Base-by-base conservation (phyloP, 371 early-diverging fungal species). In the Encephalitozoon romaleae region DNA sequence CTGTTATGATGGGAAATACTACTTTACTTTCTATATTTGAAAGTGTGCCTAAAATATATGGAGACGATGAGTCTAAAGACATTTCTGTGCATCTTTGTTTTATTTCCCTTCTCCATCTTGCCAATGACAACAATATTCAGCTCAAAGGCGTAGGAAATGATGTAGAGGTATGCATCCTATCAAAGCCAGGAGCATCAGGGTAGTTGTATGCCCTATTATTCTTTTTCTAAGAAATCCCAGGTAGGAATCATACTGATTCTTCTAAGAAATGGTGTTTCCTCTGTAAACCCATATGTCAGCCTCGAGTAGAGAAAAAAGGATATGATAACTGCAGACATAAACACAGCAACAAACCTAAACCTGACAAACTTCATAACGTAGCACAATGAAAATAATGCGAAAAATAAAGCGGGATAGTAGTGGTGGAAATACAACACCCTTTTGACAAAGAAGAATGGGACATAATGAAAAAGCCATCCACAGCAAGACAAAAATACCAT, bases 351-450 rank as follows among this genome's bases (percentile, higher is more conserved):
- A 49, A 38, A 53, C 6, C 43, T 59, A 11, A 69, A 26, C 23
- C 18, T 25, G 0, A 67, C 18, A 8, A 66, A 34, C 38, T 59
- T 70, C 25, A 67, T 25, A 9, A 72, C 42, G 25, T 72, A 67
- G 43, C 71, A 63, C 25, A 79, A 4, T 34, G 66, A 67, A 26
- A 76, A 45, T 4, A 93, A 88, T 38, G 90, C 88, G 85, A 96
- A 96, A 86, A 95, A 95, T 38, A 94, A 87, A 0, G 93, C 90
- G 5, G 96, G 95, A 30, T 95, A 87, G 80, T 97, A 98, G 84
- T 97, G 95, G 83, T 96, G 96, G 52, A 95, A 84, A 82, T 96
- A 97, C n/a, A 94, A 86, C 82, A 92, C 91, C 25, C 96, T 90
- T 9, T 88, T 89, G 90, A 94, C 91, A 39, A 93, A 79, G 86